phyloP scores from a whole-genome alignment of 2,329 filamentous ascomycete genomes.

The Penicillium hesseltinei region DNA sequence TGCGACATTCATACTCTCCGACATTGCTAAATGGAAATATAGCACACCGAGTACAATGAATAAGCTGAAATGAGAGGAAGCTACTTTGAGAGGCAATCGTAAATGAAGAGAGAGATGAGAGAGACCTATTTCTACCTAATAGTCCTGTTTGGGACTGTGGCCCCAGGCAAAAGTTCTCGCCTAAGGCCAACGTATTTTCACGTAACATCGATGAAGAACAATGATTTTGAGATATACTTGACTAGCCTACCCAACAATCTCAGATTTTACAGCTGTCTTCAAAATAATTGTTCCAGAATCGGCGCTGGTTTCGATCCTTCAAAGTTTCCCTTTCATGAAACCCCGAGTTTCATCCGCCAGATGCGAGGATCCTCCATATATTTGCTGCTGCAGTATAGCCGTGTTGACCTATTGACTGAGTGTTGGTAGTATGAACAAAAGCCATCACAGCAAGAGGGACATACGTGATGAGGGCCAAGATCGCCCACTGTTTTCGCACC shows the following conservation, averaged over 20 bases:
- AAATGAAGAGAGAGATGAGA: not conserved
- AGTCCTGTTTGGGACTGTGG: not conserved
- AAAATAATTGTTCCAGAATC: fast-evolving
- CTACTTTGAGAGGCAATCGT: not conserved
- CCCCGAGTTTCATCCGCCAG: not conserved
- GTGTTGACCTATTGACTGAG: not conserved
- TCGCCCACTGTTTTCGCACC: conserved; percentile 1
- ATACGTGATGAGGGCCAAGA: conserved; percentile 8
- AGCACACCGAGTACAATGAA: fast-evolving
- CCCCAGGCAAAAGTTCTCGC: fast-evolving
- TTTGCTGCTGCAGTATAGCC: not conserved
- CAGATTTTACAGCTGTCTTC: not conserved
- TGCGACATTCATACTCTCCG: not conserved
- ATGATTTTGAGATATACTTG: not conserved
- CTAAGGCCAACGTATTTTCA: not conserved
- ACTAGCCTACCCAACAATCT: not conserved
- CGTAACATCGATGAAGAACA: fast-evolving
- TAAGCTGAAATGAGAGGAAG: not conserved
- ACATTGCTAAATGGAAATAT: not conserved
- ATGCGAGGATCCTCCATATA: not conserved
- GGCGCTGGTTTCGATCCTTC: not conserved
- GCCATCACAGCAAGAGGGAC: not conserved
- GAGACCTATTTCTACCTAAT: not conserved
- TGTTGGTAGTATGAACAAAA: not conserved
- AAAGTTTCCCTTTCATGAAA: not conserved